phyloP scores from a whole-genome alignment of 2,329 filamentous ascomycete species.

The Cladophialophora immunda region DNA sequence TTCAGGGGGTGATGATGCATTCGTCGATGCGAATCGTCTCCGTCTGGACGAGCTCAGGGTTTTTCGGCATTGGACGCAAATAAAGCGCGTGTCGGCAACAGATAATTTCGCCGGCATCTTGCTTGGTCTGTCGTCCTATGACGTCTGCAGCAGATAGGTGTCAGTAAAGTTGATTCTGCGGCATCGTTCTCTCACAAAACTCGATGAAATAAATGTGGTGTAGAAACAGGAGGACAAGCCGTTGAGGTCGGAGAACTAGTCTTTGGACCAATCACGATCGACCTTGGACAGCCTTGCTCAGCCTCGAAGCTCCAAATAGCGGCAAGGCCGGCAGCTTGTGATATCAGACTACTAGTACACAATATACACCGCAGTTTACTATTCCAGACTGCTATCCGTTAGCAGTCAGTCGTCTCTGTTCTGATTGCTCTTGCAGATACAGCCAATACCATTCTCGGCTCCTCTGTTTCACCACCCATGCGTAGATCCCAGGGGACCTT shows the following conservation, averaged over 20 bases:
- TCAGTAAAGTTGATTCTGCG: background rate
- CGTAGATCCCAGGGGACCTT: background rate
- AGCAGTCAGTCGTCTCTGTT: background rate
- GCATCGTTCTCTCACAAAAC: background rate
- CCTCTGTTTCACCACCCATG: background rate
- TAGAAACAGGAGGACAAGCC: background rate
- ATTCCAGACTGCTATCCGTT: background rate
- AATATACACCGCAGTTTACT: background rate
- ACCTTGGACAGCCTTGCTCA: background rate
- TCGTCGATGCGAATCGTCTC: conserved; percentile 29
- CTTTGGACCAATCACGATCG: conserved; percentile 11
- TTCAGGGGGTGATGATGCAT: conserved; percentile 60
- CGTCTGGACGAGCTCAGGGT: conserved; percentile 17
- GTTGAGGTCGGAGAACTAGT: background rate
- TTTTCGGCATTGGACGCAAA: conserved; percentile 32
- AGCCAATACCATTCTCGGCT: background rate
- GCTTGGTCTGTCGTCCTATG: background rate
- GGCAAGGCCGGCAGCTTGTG: background rate
- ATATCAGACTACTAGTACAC: background rate
- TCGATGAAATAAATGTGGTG: background rate
- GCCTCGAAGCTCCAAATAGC: background rate
- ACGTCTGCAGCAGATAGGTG: background rate
- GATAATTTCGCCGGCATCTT: conserved; percentile 29
- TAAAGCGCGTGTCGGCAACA: background rate
- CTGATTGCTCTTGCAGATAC: background rate